A percentile compares a stretch with the other conserved stretches of the same genome.
These are phyloP conservation scores for Candida gorgasii DNA, from an alignment of 805 yeast genomes.

Conservation along the genomic window DNA sequence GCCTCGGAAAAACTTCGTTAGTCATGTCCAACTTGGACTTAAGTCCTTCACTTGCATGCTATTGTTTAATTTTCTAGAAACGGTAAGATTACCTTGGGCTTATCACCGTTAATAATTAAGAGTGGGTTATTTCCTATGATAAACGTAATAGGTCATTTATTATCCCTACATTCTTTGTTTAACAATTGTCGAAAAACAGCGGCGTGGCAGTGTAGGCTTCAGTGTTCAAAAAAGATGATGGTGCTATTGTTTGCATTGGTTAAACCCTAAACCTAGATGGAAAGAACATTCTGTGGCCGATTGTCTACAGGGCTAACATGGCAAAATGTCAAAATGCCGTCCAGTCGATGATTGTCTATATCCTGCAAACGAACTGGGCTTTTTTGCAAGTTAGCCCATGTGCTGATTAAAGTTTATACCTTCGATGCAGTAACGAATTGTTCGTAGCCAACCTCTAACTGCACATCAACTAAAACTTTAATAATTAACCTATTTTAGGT, in stretches of 20 bases:
- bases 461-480: neutral
- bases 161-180: neutral
- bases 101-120: neutral
- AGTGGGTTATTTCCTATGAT: neutral
- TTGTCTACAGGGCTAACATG: no score
- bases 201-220: no score
- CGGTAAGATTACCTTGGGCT: neutral
- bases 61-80: neutral
- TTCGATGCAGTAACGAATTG: slow-evolving; percentile 4
- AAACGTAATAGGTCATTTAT: neutral
- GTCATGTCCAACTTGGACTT: neutral
- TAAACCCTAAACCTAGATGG: no score
- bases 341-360: neutral
- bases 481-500: neutral
- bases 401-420: slow-evolving; percentile 3
- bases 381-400: slow-evolving; percentile 5
- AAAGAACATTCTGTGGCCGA: no score
- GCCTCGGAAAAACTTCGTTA: slow-evolving; percentile 3
- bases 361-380: no score
- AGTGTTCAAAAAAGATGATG: no score
- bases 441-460: no score
- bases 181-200: no score
- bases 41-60: slow-evolving; percentile 3
- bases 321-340: neutral
- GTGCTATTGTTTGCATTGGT: no score